Base-by-base conservation (phyloP, 805 yeast species). In the Kregervanrija delftensis region DNA sequence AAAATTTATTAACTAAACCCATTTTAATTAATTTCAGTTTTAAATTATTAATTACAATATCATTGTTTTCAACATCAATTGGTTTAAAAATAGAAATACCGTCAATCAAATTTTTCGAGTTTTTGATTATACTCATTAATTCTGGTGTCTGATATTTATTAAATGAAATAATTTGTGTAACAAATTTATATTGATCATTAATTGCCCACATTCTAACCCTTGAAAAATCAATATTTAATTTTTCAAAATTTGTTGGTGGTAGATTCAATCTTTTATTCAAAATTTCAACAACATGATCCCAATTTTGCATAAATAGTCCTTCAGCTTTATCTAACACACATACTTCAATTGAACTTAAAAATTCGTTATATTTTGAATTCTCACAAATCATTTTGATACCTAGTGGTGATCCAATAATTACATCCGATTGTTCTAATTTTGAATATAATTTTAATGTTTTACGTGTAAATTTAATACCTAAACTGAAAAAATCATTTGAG, bases 201-300 rank as follows among this genome's bases (percentile, higher is more conserved):
- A 93, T 81, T 33, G 84, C 81, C 95, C 96, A 90, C 84, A 86
- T 83, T 55, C 96, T 75, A 34, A 93, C 82, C 53, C 99, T 75
- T 46, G 93, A 79, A 63, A 93, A 93, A 64, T 93, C 99, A 12
- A 95, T 84, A 46, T 80, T 84, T 4, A 60, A 49, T 11, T 52
- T 54, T 51, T 85, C 81, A 51, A 74, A 74, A 41, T 83, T 78
- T 50, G 78, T 77, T 5, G 98, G 98, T 39, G 89, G 78, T 45
- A 73, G 68, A 63, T 90, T 89, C 45, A 89, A 53, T 58, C 83
- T 80, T 50, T 80, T 79, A 53, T 82, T 68, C n/a, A 84, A 64
- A 5, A 81, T 74, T 12, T 81, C 80, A 30, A 63, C 64, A 8
- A 93, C 73, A 65, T 91, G 96, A 33, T 84, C 84, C 90, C 97